Conservation (phyloP, 805 yeast genomes). For the Teunomyces atbi region DNA sequence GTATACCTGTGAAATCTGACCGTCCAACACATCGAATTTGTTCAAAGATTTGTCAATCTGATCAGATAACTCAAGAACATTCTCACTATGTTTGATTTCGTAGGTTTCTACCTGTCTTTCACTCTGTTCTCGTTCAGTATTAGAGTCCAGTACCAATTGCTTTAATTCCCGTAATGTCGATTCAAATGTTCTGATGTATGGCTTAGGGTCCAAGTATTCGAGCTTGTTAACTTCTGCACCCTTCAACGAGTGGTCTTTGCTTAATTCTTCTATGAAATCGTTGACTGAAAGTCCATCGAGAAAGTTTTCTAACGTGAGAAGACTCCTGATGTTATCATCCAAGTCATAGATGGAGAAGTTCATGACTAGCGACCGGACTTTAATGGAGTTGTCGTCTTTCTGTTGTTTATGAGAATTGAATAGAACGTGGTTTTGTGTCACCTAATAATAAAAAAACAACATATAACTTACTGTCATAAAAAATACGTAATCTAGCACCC, state of each 20-base stretch:
- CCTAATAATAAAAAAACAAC: too few species aligned
- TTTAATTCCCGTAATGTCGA: conserved; percentile 73
- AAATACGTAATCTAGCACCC: not conserved
- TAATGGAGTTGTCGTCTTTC: not conserved
- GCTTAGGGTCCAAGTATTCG: conserved; percentile 80
- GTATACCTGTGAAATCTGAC: conserved; percentile 54
- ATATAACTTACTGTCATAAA: too few species aligned
- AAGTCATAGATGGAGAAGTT: conserved; percentile 55
- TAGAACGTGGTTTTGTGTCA: not conserved
- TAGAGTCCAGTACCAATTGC: conserved; percentile 56
- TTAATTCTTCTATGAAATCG: conserved; percentile 77
- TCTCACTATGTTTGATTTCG: conserved; percentile 67
- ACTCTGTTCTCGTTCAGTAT: conserved; percentile 46
- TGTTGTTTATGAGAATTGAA: not conserved
- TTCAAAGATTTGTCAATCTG: conserved; percentile 45
- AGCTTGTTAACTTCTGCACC: conserved; percentile 50
- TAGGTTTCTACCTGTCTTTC: conserved; percentile 56
- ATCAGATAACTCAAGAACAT: conserved; percentile 54
- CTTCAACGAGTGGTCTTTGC: conserved; percentile 60
- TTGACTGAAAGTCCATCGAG: conserved; percentile 68
- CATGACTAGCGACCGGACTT: conserved; percentile 19
- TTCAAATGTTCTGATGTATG: conserved; percentile 91
- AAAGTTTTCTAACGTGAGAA: conserved; percentile 61
- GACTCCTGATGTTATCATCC: conserved; percentile 58
- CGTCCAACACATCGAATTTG: conserved; percentile 51